These are phyloP conservation scores for Inga oerstediana DNA, from an alignment of 306 rosid genomes.

Conservation along the genomic window DNA sequence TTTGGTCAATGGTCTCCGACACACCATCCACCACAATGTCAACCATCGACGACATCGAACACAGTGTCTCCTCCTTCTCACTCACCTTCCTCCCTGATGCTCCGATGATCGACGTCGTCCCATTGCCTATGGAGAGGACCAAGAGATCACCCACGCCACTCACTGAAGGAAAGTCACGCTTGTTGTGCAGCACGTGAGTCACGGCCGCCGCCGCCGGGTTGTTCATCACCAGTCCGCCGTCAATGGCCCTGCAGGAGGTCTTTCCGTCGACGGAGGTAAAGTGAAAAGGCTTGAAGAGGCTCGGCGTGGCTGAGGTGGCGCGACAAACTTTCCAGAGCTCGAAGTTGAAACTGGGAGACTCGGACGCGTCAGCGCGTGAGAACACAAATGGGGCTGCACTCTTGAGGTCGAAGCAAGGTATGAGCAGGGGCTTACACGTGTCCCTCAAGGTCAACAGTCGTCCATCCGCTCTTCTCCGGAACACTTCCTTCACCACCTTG, in stretches of 20 bases:
- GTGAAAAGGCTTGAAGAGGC: conserved; percentile 72
- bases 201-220: conserved; percentile 95
- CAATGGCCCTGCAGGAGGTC: conserved; percentile 79
- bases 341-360: conserved; percentile 91
- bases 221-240: conserved; percentile 97
- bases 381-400: conserved; percentile 96
- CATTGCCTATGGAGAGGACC: conserved; percentile 84
- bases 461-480: conserved; percentile 58
- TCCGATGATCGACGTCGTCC: conserved; percentile 42
- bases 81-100: conserved; percentile 23
- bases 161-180: conserved; percentile 86
- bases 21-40: conserved; percentile 90
- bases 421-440: conserved; percentile 83
- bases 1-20: conserved; percentile 93
- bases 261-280: conserved; percentile 82
- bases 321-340: conserved; percentile 95
- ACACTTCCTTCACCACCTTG: conserved; percentile 55
- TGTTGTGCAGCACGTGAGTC: conserved; percentile 91
- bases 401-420: conserved; percentile 93
- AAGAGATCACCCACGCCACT: conserved; percentile 84
- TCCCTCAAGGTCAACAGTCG: conserved; percentile 68
- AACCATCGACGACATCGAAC: conserved; percentile 68
- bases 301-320: conserved; percentile 89
- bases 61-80: conserved; percentile 38
- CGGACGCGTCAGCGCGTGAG: conserved; percentile 90